Conservation (phyloP, 179 eudicot genomes). For the Spergularia azorica region DNA sequence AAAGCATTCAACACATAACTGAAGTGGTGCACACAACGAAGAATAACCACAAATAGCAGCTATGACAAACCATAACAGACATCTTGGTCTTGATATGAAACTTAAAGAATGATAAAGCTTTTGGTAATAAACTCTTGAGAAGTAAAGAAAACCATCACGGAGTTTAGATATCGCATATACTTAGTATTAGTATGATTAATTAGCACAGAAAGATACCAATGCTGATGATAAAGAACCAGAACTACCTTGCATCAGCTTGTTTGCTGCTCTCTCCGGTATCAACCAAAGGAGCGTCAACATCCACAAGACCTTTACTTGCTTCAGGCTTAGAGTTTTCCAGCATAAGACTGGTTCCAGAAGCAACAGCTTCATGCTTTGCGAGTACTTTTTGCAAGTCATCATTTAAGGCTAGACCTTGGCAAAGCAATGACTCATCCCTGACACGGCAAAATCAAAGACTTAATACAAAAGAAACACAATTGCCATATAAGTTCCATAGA, state of each 20-base stretch:
- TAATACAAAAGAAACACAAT: conserved; percentile 1
- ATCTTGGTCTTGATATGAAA: background rate
- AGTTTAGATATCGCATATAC: background rate
- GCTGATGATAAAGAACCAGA: background rate
- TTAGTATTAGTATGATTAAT: background rate
- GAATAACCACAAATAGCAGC: background rate
- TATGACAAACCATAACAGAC: background rate
- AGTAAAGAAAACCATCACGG: background rate
- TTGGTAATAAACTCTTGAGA: background rate
- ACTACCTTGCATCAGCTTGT: conserved; percentile 60
- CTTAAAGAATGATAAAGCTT: background rate
- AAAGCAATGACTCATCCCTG: conserved; percentile 90
- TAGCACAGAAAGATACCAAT: background rate
- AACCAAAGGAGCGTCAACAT: conserved; percentile 68
- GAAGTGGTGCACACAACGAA: background rate
- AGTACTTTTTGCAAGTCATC: conserved; percentile 91
- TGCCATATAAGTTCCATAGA: conserved; percentile 1
- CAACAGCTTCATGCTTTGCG: conserved; percentile 78
- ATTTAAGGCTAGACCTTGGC: conserved; percentile 92
- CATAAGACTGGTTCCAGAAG: conserved; percentile 48
- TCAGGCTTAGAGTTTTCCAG: conserved; percentile 52
- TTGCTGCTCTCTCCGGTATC: conserved; percentile 75
- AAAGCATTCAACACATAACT: background rate
- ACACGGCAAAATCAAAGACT: conserved; percentile 11
- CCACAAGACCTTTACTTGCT: conserved; percentile 54